Evolutionary conservation across 495 filamentous ascomycete species (phyloP), one percentile per base, ranked within the genome.

Genomic region (Geopyxis carbonaria): DNA sequence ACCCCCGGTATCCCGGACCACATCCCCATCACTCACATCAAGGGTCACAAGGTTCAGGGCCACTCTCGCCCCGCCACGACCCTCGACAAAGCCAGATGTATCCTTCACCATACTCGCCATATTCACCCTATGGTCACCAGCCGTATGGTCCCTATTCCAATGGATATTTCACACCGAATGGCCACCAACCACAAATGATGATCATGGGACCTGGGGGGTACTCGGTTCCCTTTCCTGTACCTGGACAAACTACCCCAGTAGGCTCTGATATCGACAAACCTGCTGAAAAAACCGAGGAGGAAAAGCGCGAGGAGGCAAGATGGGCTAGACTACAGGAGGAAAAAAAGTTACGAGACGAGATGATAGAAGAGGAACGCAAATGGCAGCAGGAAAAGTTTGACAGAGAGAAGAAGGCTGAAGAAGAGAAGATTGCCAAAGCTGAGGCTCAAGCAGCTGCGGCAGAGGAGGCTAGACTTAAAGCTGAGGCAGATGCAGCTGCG

Each of bases 401-500:
- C 5, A 39, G 44, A 13, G 36, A 45, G 35, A 49, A 47, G 33
- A 44, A 57, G 38, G 57, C 48, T 5, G 24, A 58, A n/a, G 57
- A 59, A 10, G 61, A 63, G 19, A 42, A 45, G 14, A 44, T 48
- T 5, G 46, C 40, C 5, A 44, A 39, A 30, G 56, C 46, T 16
- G 53, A 58, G 45, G 45, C 54, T 0, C 57, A 58, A 24, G 61
- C 60, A 32, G 55, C 50, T n/a, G 50, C 50, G 4, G 34, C 33
- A 33, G 19, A 14, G 31, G 19, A 14, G 31, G n/a, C n/a, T n/a
- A n/a, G n/a, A n/a, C n/a, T n/a, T n/a, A n/a, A n/a, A n/a, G n/a
- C n/a, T n/a, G 57, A 55, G 22, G 55, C 50, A 19, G 53, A 57
- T 30, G 46, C 59, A 45, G 51, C 51, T 3, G 55, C 50, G 16